Evolutionary conservation across 208 protist genomes (phyloP), one percentile per base, ranked within the genome.

Genomic region (Wallacemonas sp.): DNA sequence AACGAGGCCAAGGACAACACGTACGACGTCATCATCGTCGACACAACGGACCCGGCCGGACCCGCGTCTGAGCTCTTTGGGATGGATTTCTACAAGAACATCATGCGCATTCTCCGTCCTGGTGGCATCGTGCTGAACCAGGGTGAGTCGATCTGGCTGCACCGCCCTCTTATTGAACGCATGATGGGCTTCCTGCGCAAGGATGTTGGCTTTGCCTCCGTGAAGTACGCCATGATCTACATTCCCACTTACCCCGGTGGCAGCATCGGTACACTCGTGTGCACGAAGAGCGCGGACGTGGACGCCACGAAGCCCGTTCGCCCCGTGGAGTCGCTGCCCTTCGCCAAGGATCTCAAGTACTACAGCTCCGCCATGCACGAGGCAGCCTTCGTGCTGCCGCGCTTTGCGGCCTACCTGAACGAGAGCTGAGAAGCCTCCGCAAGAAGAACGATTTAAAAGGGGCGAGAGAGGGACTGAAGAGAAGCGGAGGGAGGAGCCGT

Each of bases 11-110:
- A 80, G 52, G 87, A 94, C 53, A 79, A 79, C 68, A 63, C 55
- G 10, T 98, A 95, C 69, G 95, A 98, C 70, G 85, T 98, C n/a
- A 83, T 98, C 61, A 98, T 98, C 75, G 91, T 97, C 52, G 95
- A 98, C 83, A 96, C 90, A 0, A 97, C 95, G 13, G 95, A 97
- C 65, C 95, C 93, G 29, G 87, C 84, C n/a, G 94, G 94, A 3
- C 92, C 93, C 17, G 93, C 91, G 21, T 91, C 86, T 24, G 75
- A 90, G 61, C 71, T 97, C 12, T 97, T 97, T 57, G 87, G 88
- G 1, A 78, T 71, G 48, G 86, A 73, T 5, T 97, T 97, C 76
- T 97, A 96, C 76, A 64, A 70, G 41, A 78, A 89, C 60, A 70
- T 94, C 15, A 37, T 87, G 41, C 83, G 83, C 60, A 89, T 93